Evolutionary conservation across 352 stramenopile species (phyloP), one percentile per base, ranked within the genome.

Genomic region (Globisporangium acanthophoron): DNA sequence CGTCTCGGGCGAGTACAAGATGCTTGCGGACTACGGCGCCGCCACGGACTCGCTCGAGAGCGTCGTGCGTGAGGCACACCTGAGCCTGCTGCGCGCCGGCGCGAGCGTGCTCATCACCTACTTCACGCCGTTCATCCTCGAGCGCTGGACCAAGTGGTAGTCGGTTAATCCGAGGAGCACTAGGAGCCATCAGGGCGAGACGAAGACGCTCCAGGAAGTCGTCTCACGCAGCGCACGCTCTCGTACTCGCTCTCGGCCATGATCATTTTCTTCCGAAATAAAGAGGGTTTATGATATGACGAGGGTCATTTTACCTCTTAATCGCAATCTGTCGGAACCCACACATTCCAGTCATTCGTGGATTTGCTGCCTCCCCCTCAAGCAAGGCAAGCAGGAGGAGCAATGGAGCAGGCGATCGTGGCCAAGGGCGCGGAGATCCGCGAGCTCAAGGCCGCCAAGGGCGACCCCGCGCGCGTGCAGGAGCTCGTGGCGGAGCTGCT

Each of bases 1-100:
- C 67, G 97, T 99, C 52, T 98, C 90, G 59, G 97, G 97, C 65
- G 97, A 99, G 78, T 99, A 99, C 87, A 97, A 98, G 73, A 99
- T 99, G 97, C 80, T 99, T 54, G 98, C 97, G 71, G 96, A 96
- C 71, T 96, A 96, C 65, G 87, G 84, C 48, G 81, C 84, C 58
- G 83, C 80, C 39, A 91, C 86, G 45, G 62, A 84, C 49, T 92
- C 86, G 56, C 73, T 96, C 40, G 86, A 96, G 56, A 76, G 71
- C 45, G 85, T 96, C 58, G 85, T 96, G 69, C 80, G 79, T 18
- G 88, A 96, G 66, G 72, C 83, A 4, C 87, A 96, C 61, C 46
- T 96, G 48, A 74, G 78, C 20, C 71, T 94, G 39, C 58, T 93
- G 71, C 88, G 96, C 57, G 96, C 96, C 20, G 97, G 97, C 49